These are phyloP conservation scores for Kitagawia praeruptora DNA, from an alignment of 129 eudicot genomes.

Conservation along the genomic window DNA sequence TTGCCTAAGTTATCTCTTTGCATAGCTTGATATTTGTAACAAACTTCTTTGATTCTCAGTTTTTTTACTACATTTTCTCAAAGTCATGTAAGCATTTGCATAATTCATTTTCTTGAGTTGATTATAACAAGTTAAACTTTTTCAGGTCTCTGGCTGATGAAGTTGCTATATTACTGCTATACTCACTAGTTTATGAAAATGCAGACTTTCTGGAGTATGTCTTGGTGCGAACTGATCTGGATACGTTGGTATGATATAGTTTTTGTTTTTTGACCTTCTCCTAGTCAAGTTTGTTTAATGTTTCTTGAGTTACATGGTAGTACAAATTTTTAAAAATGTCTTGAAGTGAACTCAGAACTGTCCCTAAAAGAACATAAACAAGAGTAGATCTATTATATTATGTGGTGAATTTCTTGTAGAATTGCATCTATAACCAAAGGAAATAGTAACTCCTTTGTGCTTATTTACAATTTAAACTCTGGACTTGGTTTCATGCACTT, in stretches of 20 bases:
- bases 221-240: constrained; percentile 88
- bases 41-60: not conserved
- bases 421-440: not conserved
- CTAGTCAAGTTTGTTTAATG: not conserved
- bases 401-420: not conserved
- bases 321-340: not conserved
- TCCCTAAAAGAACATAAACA: not conserved
- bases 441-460: not conserved
- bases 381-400: constrained; percentile 1
- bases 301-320: not conserved
- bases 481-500: not conserved
- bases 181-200: constrained; percentile 84
- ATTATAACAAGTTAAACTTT: constrained; percentile 18
- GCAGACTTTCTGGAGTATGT: constrained; percentile 87
- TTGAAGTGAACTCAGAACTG: not conserved
- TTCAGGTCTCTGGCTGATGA: constrained; percentile 91
- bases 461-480: not conserved
- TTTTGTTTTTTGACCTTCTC: not conserved
- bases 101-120: constrained; percentile 2
- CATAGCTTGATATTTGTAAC: not conserved
- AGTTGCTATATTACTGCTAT: constrained; percentile 73
- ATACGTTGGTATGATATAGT: constrained; percentile 72
- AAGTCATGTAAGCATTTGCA: not conserved
- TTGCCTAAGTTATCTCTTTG: not conserved
- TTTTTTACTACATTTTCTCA: not conserved